A percentile compares a stretch with the other conserved stretches of the same genome.
Conservation (phyloP, 148 eudicot species). For the Rhododendron griersonianum region DNA sequence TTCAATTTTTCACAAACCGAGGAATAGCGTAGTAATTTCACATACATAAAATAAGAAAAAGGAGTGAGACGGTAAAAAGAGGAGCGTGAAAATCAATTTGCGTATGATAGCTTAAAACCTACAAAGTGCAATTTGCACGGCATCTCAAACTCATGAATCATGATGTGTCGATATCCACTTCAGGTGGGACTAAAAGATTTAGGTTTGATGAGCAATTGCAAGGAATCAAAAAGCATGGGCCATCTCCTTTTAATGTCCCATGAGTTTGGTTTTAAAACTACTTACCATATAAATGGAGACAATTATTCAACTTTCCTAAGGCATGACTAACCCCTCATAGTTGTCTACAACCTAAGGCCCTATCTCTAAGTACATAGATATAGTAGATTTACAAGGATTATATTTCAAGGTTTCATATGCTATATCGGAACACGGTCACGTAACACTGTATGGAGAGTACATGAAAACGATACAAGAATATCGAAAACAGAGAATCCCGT, state of each 20-base stretch:
- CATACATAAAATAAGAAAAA: too few species aligned
- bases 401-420: neutral
- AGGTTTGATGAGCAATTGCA: neutral
- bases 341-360: neutral
- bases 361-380: neutral
- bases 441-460: neutral
- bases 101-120: neutral
- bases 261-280: neutral
- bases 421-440: neutral
- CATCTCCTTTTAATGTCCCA: neutral
- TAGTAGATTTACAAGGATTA: neutral
- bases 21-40: neutral
- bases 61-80: too few species aligned
- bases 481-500: neutral
- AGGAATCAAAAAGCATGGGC: neutral
- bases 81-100: neutral
- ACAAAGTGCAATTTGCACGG: neutral
- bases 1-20: neutral
- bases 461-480: neutral
- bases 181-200: neutral
- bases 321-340: neutral
- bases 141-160: neutral
- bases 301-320: neutral
- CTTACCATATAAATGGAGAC: neutral
- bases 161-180: neutral